Percentiles rank a stretch among this genome's conserved stretches.
Evolutionary conservation across 208 protist genomes (phyloP).

Genomic region (Leishmania arabica): DNA sequence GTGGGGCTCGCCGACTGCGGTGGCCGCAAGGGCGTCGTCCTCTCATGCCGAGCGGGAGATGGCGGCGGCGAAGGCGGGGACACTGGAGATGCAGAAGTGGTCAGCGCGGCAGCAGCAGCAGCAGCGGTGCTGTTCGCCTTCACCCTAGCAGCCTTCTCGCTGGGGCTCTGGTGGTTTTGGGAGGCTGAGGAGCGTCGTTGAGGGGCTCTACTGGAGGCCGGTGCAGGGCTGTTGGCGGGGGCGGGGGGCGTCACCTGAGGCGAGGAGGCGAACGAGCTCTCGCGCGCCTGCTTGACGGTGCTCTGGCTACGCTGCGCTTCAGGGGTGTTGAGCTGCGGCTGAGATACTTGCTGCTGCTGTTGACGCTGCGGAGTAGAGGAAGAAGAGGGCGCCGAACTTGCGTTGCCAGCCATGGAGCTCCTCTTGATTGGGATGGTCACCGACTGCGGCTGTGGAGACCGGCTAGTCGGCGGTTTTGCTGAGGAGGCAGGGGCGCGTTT

Average conservation of each 20-base stretch:
- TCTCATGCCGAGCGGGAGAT: conserved; percentile 8
- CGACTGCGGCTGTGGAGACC: background rate
- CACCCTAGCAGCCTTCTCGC: background rate
- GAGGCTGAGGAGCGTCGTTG: conserved; percentile 2
- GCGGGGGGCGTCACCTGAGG: conserved; percentile 13
- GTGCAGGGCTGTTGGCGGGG: conserved; percentile 20
- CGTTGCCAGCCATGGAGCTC: background rate
- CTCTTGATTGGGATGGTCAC: background rate
- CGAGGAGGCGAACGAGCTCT: conserved; percentile 3
- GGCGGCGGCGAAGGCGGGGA: conserved; percentile 21
- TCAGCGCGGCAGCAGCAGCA: background rate
- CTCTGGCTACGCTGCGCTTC: conserved; percentile 7
- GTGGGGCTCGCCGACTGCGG: conserved; percentile 3
- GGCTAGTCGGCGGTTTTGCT: background rate
- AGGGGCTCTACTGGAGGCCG: conserved; percentile 5
- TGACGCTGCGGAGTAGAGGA: background rate
- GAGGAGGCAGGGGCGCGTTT: background rate
- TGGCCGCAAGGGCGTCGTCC: background rate
- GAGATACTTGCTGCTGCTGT: background rate
- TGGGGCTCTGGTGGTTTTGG: background rate
- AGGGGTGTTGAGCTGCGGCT: background rate
- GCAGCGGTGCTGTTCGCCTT: background rate
- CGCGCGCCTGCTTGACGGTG: background rate
- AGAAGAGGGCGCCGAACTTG: background rate
- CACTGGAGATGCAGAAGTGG: conserved; percentile 14